Base-by-base conservation (phyloP, 106 monocot species). In the Acorus gramineus region DNA sequence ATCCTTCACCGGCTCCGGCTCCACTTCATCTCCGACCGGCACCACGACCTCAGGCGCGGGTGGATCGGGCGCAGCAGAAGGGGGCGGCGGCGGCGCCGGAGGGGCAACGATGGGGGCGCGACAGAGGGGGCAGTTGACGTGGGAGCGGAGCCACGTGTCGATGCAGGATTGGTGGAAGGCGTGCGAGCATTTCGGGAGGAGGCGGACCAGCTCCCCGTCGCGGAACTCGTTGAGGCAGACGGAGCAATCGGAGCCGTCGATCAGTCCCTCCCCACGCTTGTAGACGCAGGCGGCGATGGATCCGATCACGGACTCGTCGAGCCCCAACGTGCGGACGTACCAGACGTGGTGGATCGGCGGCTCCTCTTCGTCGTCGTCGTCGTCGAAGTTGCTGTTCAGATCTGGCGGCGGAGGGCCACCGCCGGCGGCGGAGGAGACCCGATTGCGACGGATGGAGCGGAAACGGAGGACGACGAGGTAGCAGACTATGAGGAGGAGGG, bases 51-150 rank as follows among this genome's bases (percentile, higher is more conserved):
- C 59, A 28, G 59, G 44, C 13, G 42, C 55, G 11, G 11, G 43
- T 8, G 50, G 7, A 2, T 11, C 14, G 10, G 43, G 42, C 52
- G 54, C 44, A 2, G 13, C 42, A 5, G 53, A 11, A 3, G 68
- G 9, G 7, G 56, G 28, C 28, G 28, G 28, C 28, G 28, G 28
- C 28, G 28, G 28, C 1, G 28, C 28, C 28, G 28, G 44, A n/a
- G 89, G 73, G 49, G 66, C 72, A 14, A 88, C 61, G 70, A 95
- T 61, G 4, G 70, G 71, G 45, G 90, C 72, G 44, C 90, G 84
- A 62, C 90, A 95, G 53, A 95, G 76, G 5, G 94, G 94, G 69
- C 89, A 94, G 52, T 86, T 90, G 52, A 89, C 81, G 46, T 84
- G 89, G 4, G 86, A 77, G 10, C 82, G 57, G 11, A 94, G 81